Evolutionary conservation across 2,329 filamentous ascomycete genomes (phyloP), one percentile per base, ranked within the genome.

Genomic region (Colletotrichum tamarilloi): DNA sequence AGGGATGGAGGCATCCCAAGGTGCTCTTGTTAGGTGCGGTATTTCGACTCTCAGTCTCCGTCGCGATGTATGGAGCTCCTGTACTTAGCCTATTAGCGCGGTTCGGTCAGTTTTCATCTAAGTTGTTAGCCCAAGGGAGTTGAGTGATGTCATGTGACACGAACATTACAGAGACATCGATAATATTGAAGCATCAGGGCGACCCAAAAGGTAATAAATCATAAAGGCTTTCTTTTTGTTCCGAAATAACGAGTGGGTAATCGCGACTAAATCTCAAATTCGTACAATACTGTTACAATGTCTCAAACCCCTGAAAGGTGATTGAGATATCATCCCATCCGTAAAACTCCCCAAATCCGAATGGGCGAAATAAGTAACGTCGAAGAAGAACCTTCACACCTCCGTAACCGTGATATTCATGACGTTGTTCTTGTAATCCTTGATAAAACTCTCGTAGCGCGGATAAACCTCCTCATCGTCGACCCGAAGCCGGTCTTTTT

Each of bases 391-490:
- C 8, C 11, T 64, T 64, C 26, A 71, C 19, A 57, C 67, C 67
- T 66, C 56, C 59, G 35, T 57, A 38, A 71, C 56, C 67, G 71
- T 71, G 22, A 66, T 26, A 57, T 49, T 71, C 67, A 53, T 66
- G 11, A 73, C 56, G 14, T 73, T 73, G n/a, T 65, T 62, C 46
- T 71, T 66, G 49, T 73, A 73, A 24, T 73, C 71, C 67, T 66
- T 46, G 49, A 73, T 73, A 62, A 71, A 73, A 52, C 71, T 73
- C 56, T 73, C 71, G 56, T 73, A 73, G n/a, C 56, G 68, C 19
- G 67, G 71, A 30, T 71, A 71, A 28, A 73, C 35, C 16, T 49
- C 63, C 55, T 30, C 56, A 1, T 62, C 49, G 14, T 62, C 62
- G 9, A 57, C 56, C 14, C 32, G 42, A n/a, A 65, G 49, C 16